Evolutionary conservation across 768 basidiomycete genomes (phyloP), one percentile per base, ranked within the genome.

Genomic region (Suillus subaureus): DNA sequence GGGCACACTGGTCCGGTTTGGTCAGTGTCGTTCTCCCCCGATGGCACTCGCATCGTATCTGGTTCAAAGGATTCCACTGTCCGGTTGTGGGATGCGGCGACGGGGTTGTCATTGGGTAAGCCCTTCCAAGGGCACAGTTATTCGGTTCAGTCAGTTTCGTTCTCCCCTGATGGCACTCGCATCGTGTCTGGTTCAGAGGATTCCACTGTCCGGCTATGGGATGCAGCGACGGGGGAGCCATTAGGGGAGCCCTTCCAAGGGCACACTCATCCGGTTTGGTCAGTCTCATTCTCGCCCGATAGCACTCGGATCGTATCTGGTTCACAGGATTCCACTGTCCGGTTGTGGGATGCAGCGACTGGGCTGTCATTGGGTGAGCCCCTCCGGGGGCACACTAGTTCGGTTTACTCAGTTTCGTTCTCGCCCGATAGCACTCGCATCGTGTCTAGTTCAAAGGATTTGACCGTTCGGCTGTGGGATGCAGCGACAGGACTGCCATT

Each of bases 131-230:
- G 72, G 18, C 72, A 72, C 35, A 64, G 7, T 26, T 28, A 61
- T 16, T 12, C 4, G 6, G 65, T 73, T n/a, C 42, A 26, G 0
- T 67, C 68, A 18, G 37, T 74, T 11, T 62, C 66, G 26, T 72
- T 73, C 26, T 72, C 71, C 1, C 61, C 58, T 2, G 68, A 70
- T 28, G 70, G 70, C 1, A 51, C 40, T 18, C 68, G 61, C 5
- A 69, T 75, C 15, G 68, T 68, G 8, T 72, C 73, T 11, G 66
- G 69, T n/a, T 70, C 71, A 0, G 2, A 3, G 0, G 72, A 73
- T 47, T 54, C 43, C 26, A 63, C 64, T 31, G 37, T 71, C 13
- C 63, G 70, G 6, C 23, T 72, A 8, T 72, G 71, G 71, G 69
- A 74, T 55, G 49, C 43, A n/a, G 49, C 16, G 4, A 54, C 49